phyloP scores from a whole-genome alignment of 1,284 basidiomycete genomes.

The Anthracocystis walkeri region DNA sequence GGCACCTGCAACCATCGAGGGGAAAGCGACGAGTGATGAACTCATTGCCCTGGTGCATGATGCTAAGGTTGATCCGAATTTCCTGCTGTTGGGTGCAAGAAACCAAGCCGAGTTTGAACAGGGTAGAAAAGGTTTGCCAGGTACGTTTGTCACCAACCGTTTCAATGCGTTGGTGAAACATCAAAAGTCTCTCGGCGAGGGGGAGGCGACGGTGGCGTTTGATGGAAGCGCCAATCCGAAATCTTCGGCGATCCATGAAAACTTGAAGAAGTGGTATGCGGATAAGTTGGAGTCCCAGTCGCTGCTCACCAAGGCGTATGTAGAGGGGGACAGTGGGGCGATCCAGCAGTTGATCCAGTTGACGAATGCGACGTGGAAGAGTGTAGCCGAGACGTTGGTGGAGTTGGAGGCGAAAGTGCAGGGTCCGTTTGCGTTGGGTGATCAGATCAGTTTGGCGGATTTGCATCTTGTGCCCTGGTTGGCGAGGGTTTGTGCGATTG shows the following conservation, averaged over 20 bases:
- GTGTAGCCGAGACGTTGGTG: slow-evolving; percentile 72
- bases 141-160: slow-evolving; percentile 72
- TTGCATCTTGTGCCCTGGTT: slow-evolving; percentile 84
- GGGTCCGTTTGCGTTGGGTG: slow-evolving; percentile 80
- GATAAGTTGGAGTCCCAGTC: slow-evolving; percentile 70
- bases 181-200: slow-evolving; percentile 73
- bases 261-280: slow-evolving; percentile 69
- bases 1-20: slow-evolving; percentile 83
- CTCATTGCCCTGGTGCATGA: slow-evolving; percentile 78
- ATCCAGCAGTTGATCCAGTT: slow-evolving; percentile 68
- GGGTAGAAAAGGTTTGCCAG: slow-evolving; percentile 68
- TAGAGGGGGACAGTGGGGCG: slow-evolving; percentile 24
- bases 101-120: slow-evolving; percentile 67
- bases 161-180: slow-evolving; percentile 73
- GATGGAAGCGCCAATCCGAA: slow-evolving; percentile 68
- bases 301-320: slow-evolving; percentile 69
- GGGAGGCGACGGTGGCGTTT: slow-evolving; percentile 74
- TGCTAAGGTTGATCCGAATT: slow-evolving; percentile 72
- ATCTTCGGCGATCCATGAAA: slow-evolving; percentile 37
- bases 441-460: slow-evolving; percentile 81
- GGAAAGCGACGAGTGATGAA: slow-evolving; percentile 74
- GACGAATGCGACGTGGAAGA: slow-evolving; percentile 72
- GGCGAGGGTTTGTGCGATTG: slow-evolving; percentile 70
- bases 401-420: slow-evolving; percentile 76
- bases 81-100: slow-evolving; percentile 70